Conservation (phyloP, 108 stramenopile species). For the Pseudonitzschia multiseries region DNA sequence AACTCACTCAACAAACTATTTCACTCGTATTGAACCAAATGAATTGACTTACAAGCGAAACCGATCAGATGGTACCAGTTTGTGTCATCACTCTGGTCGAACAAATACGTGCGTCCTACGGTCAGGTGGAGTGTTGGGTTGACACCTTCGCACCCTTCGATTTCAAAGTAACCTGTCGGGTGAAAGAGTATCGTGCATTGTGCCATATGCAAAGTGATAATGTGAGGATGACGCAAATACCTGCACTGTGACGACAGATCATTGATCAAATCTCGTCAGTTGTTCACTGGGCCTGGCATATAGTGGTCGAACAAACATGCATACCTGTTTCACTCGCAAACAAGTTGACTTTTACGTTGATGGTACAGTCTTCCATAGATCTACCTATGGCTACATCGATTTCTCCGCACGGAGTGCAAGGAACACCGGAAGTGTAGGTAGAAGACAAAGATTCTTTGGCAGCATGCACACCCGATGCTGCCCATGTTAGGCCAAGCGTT, state of each 20-base stretch:
- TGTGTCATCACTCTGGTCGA: conserved; percentile 27
- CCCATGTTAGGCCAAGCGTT: no score
- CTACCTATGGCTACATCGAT: not conserved
- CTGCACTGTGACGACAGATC: not conserved
- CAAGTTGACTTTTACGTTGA: conserved; percentile 17
- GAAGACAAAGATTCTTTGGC: not conserved
- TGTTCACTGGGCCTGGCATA: no score
- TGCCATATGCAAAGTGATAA: not conserved
- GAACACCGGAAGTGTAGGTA: not conserved
- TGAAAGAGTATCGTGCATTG: no score
- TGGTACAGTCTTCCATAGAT: conserved; percentile 11
- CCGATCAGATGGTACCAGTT: conserved; percentile 31
- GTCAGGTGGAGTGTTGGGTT: conserved; percentile 30
- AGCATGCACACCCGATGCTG: no score
- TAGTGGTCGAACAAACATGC: no score
- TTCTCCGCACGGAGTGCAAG: not conserved
- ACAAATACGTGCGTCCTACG: conserved; percentile 30
- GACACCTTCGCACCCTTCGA: conserved; percentile 27
- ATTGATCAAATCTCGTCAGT: not conserved
- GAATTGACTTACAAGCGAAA: conserved; percentile 12
- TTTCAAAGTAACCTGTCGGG: conserved; percentile 31
- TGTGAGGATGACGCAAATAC: not conserved
- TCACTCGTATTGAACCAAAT: no score
- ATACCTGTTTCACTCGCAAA: conserved; percentile 27
- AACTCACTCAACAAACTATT: no score